phyloP scores from a whole-genome alignment of 2,329 filamentous ascomycete species.

The Phialemoniopsis sp. region DNA sequence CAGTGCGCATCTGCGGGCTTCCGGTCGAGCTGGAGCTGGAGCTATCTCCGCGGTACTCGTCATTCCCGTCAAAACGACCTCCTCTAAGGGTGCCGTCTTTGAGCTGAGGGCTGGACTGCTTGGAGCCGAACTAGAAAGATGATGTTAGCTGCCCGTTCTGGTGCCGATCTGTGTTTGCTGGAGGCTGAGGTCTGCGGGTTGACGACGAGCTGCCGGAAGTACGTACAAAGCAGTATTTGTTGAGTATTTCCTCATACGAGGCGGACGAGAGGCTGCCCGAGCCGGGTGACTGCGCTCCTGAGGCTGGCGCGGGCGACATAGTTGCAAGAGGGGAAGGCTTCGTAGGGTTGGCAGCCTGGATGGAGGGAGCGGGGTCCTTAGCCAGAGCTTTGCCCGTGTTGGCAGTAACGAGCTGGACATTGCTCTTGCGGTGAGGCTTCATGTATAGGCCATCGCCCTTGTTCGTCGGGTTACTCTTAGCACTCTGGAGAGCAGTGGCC shows the following conservation, averaged over 20 bases:
- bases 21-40: constrained; percentile 28
- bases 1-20: constrained; percentile 25
- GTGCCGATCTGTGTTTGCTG: background rate
- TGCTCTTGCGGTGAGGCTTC: constrained; percentile 42
- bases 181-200: constrained; percentile 6
- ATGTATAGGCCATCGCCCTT: constrained; percentile 56
- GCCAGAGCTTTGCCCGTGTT: background rate
- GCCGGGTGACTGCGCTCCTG: constrained; percentile 24
- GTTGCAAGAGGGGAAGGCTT: constrained; percentile 3
- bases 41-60: constrained; percentile 31
- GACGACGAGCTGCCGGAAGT: constrained; percentile 29
- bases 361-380: constrained; percentile 5
- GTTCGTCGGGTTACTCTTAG: constrained; percentile 58
- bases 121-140: constrained; percentile 54
- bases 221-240: constrained; percentile 99
- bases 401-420: constrained; percentile 10
- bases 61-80: constrained; percentile 37
- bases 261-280: constrained; percentile 66
- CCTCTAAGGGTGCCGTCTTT: constrained; percentile 42
- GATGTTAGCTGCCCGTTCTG: too few relatives aligned
- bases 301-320: constrained; percentile 7
- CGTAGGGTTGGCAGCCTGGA: constrained; percentile 3
- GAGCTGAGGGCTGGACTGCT: constrained; percentile 46
- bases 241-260: constrained; percentile 93
- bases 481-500: constrained; percentile 72